Base-by-base conservation (phyloP, 2,329 filamentous ascomycete species). In the Calonectria pteridis region DNA sequence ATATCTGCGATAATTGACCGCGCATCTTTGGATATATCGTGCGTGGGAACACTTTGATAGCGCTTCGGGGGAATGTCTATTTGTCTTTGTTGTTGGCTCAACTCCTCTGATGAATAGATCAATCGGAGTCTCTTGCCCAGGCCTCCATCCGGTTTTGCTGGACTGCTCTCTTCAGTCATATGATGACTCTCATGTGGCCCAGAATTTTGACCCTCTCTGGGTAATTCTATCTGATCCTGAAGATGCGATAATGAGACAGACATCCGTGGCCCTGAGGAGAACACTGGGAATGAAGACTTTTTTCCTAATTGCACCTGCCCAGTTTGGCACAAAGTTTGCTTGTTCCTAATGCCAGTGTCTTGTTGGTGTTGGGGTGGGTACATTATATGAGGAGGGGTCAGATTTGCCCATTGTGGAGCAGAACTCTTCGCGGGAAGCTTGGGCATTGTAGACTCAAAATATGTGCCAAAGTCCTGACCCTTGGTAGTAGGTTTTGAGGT, bases 1-100 rank as follows among this genome's bases (percentile, higher is more conserved):
- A 51, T 65, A 46, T 14, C 66, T 28, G 13, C 62, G 18, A n/a
- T 59, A 16, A 65, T 29, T 6, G 75, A 37, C 2, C 40, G 43
- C 23, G 58, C 55, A 14, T 76, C 72, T 23, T 53, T 37, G 10
- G 14, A 28, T 29, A 28, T 40, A 26, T 46, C 29, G 9, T 71
- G 65, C 6, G 55, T 66, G 51, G 74, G 77, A 7, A 78, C 59
- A 43, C 76, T 77, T 28, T 76, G 76, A 37, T 69, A 43, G 18
- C 77, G 76, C 59, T 49, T 78, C 3, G 62, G 76, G 10, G 18
- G 67, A 29, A 66, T 67, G 6, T 72, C 71, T 18, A 37, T 50
- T 10, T 67, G 28, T 37, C 29, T 33, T 3, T 69, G 67, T 11
- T 69, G 68, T 18, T 46, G 43, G 3, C 55, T 71, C 14, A 69